Evolutionary conservation across 495 filamentous ascomycete genomes (phyloP).

Genomic region (Entonaema liquescens): DNA sequence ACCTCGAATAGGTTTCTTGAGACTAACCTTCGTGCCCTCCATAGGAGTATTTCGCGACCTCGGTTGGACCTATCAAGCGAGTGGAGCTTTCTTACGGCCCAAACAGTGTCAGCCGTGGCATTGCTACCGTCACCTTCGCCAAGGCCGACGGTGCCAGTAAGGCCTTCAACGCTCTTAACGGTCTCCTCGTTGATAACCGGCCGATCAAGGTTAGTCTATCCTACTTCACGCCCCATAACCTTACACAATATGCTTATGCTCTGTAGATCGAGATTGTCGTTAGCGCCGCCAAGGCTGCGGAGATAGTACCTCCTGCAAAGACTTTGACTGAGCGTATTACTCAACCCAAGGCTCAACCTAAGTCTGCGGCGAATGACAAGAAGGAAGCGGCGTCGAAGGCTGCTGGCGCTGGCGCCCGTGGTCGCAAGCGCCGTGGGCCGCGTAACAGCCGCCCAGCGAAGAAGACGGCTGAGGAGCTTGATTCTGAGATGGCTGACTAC

Average conservation of each 20-base stretch:
- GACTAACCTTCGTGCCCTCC: constrained; percentile 50
- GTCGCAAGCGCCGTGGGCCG: constrained; percentile 59
- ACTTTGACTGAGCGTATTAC: constrained; percentile 82
- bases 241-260: constrained; percentile 37
- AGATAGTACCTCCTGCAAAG: constrained; percentile 69
- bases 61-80: constrained; percentile 87
- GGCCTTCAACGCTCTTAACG: constrained; percentile 83
- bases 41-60: constrained; percentile 96
- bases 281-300: constrained; percentile 73
- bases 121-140: constrained; percentile 74
- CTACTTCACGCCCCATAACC: not conserved
- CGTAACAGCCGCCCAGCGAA: constrained; percentile 74
- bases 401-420: constrained; percentile 56
- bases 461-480: constrained; percentile 92
- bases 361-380: constrained; percentile 81
- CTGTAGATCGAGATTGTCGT: constrained; percentile 87
- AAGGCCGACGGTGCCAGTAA: constrained; percentile 80
- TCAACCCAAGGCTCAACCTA: constrained; percentile 79
- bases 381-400: constrained; percentile 53
- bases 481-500: constrained; percentile 95
- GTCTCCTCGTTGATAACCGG: constrained; percentile 84
- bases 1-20: constrained; percentile 40
- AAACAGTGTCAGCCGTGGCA: constrained; percentile 87
- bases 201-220: constrained; percentile 79
- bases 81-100: constrained; percentile 91